phyloP scores from a whole-genome alignment of 192 early-diverging fungal genomes.

The Gamsiella multidivaricata region DNA sequence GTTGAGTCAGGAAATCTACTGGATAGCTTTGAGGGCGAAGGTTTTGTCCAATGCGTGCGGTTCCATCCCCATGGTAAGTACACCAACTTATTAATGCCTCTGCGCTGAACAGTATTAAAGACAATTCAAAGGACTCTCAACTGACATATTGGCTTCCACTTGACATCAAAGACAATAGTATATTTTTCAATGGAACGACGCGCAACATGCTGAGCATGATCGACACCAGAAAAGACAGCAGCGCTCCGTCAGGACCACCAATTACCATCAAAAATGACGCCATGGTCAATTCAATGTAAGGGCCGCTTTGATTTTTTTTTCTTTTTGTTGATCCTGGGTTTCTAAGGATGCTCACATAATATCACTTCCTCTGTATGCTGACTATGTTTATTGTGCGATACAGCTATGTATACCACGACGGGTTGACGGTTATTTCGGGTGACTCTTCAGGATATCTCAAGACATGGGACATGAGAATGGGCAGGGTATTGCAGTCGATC shows the following conservation, averaged over 20 bases:
- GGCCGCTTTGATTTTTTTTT: not conserved
- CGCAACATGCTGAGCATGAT: slow-evolving; percentile 75
- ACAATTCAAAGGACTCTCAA: not conserved
- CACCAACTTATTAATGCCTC: not conserved
- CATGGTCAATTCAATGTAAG: slow-evolving; percentile 84
- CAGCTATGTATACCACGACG: slow-evolving; percentile 76
- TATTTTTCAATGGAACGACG: slow-evolving; percentile 85
- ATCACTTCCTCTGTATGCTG: too few species aligned
- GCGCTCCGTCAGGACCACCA: slow-evolving; percentile 16
- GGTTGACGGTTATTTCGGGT: slow-evolving; percentile 78
- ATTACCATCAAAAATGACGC: slow-evolving; percentile 70
- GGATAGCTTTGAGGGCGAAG: slow-evolving; percentile 75
- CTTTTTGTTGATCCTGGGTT: too few species aligned
- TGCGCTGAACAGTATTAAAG: not conserved
- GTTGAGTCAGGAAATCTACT: slow-evolving; percentile 71
- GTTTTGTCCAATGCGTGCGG: slow-evolving; percentile 88
- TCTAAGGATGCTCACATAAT: too few species aligned
- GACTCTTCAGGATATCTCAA: slow-evolving; percentile 90
- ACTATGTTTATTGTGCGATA: too few species aligned
- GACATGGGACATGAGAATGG: slow-evolving; percentile 90
- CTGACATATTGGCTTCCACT: not conserved
- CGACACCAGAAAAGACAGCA: slow-evolving; percentile 65
- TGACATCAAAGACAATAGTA: slow-evolving; percentile 65
- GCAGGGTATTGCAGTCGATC: slow-evolving; percentile 58
- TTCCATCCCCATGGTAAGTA: slow-evolving; percentile 76